These are phyloP conservation scores for Ceratonia siliqua DNA, from an alignment of 306 rosid species.

Conservation along the genomic window DNA sequence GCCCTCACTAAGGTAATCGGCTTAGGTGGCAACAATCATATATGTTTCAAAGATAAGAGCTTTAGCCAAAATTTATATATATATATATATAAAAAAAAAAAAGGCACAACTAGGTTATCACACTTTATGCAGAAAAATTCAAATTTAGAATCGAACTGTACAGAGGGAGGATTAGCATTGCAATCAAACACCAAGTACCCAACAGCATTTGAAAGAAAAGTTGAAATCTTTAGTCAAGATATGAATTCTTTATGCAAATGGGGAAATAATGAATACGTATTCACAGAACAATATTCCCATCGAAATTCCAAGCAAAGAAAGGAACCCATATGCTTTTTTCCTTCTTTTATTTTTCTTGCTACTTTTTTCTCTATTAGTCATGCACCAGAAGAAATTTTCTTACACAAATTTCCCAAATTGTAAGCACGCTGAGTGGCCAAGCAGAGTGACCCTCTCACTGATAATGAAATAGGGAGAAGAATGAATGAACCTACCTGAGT, in stretches of 20 bases:
- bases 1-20: background rate
- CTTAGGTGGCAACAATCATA: background rate
- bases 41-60: background rate
- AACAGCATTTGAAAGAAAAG: background rate
- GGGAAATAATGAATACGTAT: background rate
- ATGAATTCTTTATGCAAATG: conserved; percentile 11
- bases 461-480: background rate
- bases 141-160: conserved; percentile 1
- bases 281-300: background rate
- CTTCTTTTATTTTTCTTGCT: background rate
- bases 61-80: background rate
- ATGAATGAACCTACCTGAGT: background rate
- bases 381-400: background rate
- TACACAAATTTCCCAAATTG: background rate
- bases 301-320: background rate
- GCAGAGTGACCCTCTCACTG: background rate
- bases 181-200: conserved; percentile 13
- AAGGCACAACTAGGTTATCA: background rate
- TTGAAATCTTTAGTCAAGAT: background rate
- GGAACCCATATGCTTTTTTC: background rate
- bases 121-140: background rate
- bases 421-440: background rate
- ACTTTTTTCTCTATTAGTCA: background rate
- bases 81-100: no score
- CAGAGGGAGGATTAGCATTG: background rate